Conservation (phyloP, 352 stramenopile genomes). For the Pythium guiyangense region DNA sequence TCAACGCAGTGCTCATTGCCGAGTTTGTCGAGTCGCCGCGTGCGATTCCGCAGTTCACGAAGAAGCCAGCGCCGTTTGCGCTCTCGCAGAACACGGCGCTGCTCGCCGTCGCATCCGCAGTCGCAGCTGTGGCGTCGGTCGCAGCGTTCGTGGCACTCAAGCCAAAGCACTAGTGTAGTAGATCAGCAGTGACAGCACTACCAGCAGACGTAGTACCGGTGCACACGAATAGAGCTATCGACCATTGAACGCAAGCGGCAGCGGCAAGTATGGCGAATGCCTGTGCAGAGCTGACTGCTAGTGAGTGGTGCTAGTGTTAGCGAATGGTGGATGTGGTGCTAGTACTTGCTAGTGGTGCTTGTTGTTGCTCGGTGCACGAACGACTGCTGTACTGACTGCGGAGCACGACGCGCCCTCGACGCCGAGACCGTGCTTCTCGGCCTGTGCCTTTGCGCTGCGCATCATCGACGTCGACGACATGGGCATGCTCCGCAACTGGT, state of each 20-base stretch:
- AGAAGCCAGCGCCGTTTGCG: conserved; percentile 35
- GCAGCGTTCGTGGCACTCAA: conserved; percentile 34
- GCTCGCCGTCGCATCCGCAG: conserved; percentile 26
- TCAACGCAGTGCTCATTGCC: conserved; percentile 97
- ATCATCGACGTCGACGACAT: conserved; percentile 12
- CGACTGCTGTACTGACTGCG: conserved; percentile 21
- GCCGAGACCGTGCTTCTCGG: conserved; percentile 24
- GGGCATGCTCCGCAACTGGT: conserved; percentile 41
- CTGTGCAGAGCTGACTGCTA: conserved; percentile 5
- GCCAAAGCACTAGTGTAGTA: conserved; percentile 29
- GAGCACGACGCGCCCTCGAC: conserved; percentile 35
- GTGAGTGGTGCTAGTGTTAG: conserved; percentile 6
- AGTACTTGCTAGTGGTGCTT: conserved; percentile 15
- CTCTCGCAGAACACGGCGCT: conserved; percentile 32
- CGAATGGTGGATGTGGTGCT: not conserved
- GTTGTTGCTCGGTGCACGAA: conserved; percentile 30
- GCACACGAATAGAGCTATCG: conserved; percentile 2
- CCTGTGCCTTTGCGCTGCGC: conserved; percentile 12
- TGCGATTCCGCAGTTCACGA: conserved; percentile 55
- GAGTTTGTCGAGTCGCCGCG: conserved; percentile 85
- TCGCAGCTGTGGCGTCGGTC: conserved; percentile 34
- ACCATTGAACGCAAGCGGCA: not conserved
- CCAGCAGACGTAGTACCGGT: not conserved
- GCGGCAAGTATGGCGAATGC: not conserved
- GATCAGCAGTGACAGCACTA: not conserved